Evolutionary conservation across 352 stramenopile species (phyloP), one percentile per base, ranked within the genome.

Genomic region (Phytophthora pinifolia): DNA sequence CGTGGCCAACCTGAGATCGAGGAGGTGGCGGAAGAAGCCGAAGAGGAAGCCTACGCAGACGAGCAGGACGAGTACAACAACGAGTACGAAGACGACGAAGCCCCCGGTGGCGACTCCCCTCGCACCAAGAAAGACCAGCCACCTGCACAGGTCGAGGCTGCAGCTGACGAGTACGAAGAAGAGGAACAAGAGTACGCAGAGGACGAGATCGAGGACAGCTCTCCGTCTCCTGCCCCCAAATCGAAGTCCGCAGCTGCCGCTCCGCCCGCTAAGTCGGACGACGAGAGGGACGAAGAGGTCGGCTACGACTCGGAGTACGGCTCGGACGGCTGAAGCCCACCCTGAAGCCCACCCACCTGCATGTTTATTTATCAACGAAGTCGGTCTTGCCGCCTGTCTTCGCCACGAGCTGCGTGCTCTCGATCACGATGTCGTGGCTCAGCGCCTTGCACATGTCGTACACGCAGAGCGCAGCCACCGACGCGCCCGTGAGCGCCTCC

Each of bases 391-490:
- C 96, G 42, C 96, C 94, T 4, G 72, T 96, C 46, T 98, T 99
- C 44, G 69, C 51, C 13, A 98, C 58, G 5, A 99, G 77, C 17
- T 80, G 62, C 27, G 94, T 98, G 35, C 77, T 74, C 48, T 92
- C 76, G 52, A 99, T 98, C 20, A 96, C 72, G 25, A 99, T 96
- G 27, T 97, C 77, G 68, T 99, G 94, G 59, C 89, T 98, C 35
- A 98, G 62, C 15, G 94, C 96, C 72, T 99, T 99, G 67, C 94
- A 96, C 97, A 99, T 99, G 78, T 99, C 97, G 74, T 99, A 99
- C 22, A 99, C 93, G 33, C 88, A 98, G 1, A 99, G 74, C 38
- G 96, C 96, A 4, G 97, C 96, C 15, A 98, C 71, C 10, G 81
- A 96, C 20, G 89, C 94, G 25, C 96, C 96, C 14, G 87, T 98